Conservation (phyloP, 805 yeast species). For the Lipomyces lipofer region DNA sequence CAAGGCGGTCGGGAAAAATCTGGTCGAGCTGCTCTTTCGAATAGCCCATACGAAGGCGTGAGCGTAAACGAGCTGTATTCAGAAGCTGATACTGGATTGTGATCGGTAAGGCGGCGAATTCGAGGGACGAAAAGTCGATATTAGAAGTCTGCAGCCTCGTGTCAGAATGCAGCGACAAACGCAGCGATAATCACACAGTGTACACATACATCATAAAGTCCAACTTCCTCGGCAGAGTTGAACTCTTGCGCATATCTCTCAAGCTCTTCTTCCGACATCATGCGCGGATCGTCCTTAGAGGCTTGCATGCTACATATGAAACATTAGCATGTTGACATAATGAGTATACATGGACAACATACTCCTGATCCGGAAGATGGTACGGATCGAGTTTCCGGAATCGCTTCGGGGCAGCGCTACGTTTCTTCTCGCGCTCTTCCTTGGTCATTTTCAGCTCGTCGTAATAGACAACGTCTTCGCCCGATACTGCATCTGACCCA, state of each 20-base stretch:
- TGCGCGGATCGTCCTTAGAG: conserved; percentile 57
- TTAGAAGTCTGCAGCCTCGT: conserved; percentile 39
- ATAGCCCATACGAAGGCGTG: conserved; percentile 93
- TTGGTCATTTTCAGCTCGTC: conserved; percentile 22
- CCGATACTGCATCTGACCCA: too few species aligned
- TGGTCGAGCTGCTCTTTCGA: conserved; percentile 81
- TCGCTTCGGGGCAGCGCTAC: conserved; percentile 9
- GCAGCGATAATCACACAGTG: too few species aligned
- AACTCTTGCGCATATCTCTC: conserved; percentile 58
- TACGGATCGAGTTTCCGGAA: conserved; percentile 75
- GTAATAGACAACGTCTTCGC: conserved; percentile 17
- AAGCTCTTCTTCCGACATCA: conserved; percentile 72
- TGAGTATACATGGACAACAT: conserved; percentile 42
- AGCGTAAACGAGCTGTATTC: conserved; percentile 76
- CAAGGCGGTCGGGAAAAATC: conserved; percentile 81
- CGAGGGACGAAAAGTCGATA: conserved; percentile 80
- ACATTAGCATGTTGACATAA: conserved; percentile 33
- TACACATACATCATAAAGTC: conserved; percentile 39
- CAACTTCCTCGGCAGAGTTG: conserved; percentile 53
- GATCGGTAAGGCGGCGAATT: conserved; percentile 73
- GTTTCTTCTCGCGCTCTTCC: conserved; percentile 18
- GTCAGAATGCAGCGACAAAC: too few species aligned
- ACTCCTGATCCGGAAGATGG: conserved; percentile 70
- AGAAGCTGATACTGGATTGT: conserved; percentile 86
- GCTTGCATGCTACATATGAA: conserved; percentile 41